These are phyloP conservation scores for Chlorella vulgaris DNA, from an alignment of 139 green algal genomes.

Conservation along the genomic window DNA sequence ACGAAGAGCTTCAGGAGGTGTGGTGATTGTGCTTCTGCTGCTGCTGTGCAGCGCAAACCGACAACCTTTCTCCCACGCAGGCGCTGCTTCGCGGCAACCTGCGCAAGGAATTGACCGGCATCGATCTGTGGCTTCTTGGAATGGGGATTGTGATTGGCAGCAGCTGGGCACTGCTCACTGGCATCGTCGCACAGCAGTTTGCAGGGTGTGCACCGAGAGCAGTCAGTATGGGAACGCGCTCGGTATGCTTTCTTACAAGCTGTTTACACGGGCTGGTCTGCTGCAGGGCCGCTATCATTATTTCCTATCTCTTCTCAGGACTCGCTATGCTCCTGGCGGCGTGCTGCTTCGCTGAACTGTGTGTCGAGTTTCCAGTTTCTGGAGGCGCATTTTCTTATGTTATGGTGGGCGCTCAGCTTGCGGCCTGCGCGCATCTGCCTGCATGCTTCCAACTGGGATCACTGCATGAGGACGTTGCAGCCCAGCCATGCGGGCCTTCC, in stretches of 20 bases:
- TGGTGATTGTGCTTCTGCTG: neutral
- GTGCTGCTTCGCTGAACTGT: slow-evolving; percentile 46
- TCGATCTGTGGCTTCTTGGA: slow-evolving; percentile 44
- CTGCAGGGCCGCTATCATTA: slow-evolving; percentile 32
- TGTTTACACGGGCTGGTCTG: no score
- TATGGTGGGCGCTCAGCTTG: slow-evolving; percentile 4
- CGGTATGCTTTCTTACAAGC: no score
- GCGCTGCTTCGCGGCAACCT: slow-evolving; percentile 41
- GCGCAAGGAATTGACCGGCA: slow-evolving; percentile 22
- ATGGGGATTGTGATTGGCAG: slow-evolving; percentile 37
- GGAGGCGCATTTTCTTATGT: slow-evolving; percentile 44
- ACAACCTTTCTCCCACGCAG: no score
- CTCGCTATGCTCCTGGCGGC: slow-evolving; percentile 18
- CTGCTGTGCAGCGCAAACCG: neutral
- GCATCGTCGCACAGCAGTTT: neutral
- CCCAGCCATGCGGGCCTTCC: neutral
- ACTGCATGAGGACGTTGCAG: no score
- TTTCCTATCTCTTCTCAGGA: slow-evolving; percentile 32
- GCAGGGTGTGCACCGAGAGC: slow-evolving; percentile 27
- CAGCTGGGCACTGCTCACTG: slow-evolving; percentile 23
- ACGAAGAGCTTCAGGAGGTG: slow-evolving; percentile 44
- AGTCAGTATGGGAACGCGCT: neutral
- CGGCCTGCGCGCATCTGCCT: neutral
- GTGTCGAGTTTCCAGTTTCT: slow-evolving; percentile 37
- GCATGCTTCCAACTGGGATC: neutral